phyloP scores from a whole-genome alignment of 2,329 filamentous ascomycete genomes.

The Colletotrichum sp. region DNA sequence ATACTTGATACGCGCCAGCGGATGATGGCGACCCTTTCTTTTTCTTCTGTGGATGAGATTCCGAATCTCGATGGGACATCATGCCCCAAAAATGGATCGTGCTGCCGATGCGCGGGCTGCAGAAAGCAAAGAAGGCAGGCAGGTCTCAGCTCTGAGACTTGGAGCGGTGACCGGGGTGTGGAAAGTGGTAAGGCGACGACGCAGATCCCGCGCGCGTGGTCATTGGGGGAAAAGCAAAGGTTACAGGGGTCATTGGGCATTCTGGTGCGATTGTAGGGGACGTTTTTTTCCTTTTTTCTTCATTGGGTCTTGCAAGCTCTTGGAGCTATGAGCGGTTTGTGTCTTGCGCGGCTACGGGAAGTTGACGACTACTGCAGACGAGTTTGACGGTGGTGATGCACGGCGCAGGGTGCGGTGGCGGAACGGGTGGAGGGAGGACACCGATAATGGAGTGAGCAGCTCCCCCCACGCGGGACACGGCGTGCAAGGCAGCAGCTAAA shows the following conservation, averaged over 20 bases:
- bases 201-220: neutral
- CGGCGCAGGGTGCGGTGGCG: neutral
- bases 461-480: neutral
- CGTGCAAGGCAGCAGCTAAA: neutral
- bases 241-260: neutral
- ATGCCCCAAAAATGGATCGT: neutral
- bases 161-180: slow-evolving; percentile 7
- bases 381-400: neutral
- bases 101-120: neutral
- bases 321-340: neutral
- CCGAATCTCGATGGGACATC: neutral
- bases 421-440: neutral
- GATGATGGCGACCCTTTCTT: neutral
- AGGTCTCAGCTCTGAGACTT: slow-evolving; percentile 2
- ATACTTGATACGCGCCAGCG: neutral
- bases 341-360: neutral
- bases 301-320: neutral
- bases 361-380: neutral
- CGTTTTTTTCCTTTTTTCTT: neutral
- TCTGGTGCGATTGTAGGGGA: neutral
- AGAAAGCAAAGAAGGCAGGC: neutral
- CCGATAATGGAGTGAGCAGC: too few relatives aligned
- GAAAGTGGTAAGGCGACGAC: neutral
- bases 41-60: neutral
- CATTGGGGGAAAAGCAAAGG: neutral